These are phyloP conservation scores for Colletotrichum simmondsii DNA, from an alignment of 2,329 filamentous ascomycete genomes.

Conservation along the genomic window DNA sequence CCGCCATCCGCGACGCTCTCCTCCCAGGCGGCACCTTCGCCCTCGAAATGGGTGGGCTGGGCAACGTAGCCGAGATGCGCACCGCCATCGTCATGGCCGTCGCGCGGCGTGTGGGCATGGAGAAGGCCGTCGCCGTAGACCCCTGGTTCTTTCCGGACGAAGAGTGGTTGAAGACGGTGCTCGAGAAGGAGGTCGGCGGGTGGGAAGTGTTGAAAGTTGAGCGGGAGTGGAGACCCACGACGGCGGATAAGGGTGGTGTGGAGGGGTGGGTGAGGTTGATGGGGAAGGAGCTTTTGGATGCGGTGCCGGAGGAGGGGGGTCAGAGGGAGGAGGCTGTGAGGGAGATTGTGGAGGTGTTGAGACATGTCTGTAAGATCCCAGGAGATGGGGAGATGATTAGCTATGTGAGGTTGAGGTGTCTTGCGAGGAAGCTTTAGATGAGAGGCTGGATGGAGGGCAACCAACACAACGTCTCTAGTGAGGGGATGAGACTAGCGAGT, in stretches of 20 bases:
- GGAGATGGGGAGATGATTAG: slow-evolving; percentile 66
- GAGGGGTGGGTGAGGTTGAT: slow-evolving; percentile 75
- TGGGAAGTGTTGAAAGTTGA: slow-evolving; percentile 65
- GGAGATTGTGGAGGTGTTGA: slow-evolving; percentile 65
- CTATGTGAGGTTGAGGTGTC: slow-evolving; percentile 65
- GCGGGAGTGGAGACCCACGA: slow-evolving; percentile 73
- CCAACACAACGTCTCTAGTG: not conserved
- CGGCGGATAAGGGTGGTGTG: slow-evolving; percentile 66
- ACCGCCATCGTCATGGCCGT: slow-evolving; percentile 66
- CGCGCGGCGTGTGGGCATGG: slow-evolving; percentile 60
- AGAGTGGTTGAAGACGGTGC: slow-evolving; percentile 59
- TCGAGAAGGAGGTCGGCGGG: slow-evolving; percentile 56
- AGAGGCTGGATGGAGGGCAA: not conserved
- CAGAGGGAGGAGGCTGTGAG: slow-evolving; percentile 61
- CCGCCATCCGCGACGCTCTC: slow-evolving; percentile 61
- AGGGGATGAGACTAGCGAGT: not conserved
- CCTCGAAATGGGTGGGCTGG: slow-evolving; percentile 79
- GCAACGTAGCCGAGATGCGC: slow-evolving; percentile 73
- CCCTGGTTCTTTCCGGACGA: slow-evolving; percentile 82
- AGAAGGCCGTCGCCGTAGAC: slow-evolving; percentile 58
- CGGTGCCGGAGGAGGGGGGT: slow-evolving; percentile 54
- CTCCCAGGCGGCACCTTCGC: slow-evolving; percentile 67
- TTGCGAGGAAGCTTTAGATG: slow-evolving; percentile 51
- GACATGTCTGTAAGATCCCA: slow-evolving; percentile 64
- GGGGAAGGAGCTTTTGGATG: slow-evolving; percentile 68